Evolutionary conservation across 768 basidiomycete species (phyloP), one percentile per base, ranked within the genome.

Genomic region (Udeniomyces megalosporus): DNA sequence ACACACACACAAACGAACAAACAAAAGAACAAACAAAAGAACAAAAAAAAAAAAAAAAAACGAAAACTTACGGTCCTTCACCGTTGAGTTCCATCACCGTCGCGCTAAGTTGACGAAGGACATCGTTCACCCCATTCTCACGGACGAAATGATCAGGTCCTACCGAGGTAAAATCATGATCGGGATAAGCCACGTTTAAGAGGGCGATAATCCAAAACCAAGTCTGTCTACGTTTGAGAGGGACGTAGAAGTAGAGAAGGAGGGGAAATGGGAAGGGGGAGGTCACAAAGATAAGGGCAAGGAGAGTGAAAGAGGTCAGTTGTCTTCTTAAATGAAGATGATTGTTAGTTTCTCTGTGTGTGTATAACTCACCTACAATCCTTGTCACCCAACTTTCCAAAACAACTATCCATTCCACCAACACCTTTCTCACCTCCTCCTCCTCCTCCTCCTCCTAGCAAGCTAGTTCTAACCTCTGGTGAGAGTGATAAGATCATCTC

Each of bases 181-280:
- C 93, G 2, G 93, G 93, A 71, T 92, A 99, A 6, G 93, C 92
- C 70, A 89, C 82, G 77, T 99, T 99, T 69, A 99, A 84, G 2
- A 91, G 90, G 34, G 89, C 86, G 70, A 97, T 95, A 72, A 97
- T 85, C 54, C 92, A 82, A 77, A 91, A 95, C 61, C 95, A 84
- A 3, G 88, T 92, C 93, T 95, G 69, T 38, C 29, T 59, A 26
- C 26, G 49, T 48, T 48, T 50, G 22, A 17, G 52, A 42, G 7
- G 34, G 17, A 38, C 15, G 34, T 0, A 47, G 20, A 4, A 66
- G 45, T 22, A 28, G 24, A 28, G 3, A 46, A 57, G n/a, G 26
- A 6, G 11, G n/a, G 15, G 8, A 32, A 24, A 38, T 20, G 31
- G 34, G 32, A 35, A 22, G 4, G n/a, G 53, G 50, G 34, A 31